Conservation (phyloP, 2,329 filamentous ascomycete species). For the Penicillium sp. region DNA sequence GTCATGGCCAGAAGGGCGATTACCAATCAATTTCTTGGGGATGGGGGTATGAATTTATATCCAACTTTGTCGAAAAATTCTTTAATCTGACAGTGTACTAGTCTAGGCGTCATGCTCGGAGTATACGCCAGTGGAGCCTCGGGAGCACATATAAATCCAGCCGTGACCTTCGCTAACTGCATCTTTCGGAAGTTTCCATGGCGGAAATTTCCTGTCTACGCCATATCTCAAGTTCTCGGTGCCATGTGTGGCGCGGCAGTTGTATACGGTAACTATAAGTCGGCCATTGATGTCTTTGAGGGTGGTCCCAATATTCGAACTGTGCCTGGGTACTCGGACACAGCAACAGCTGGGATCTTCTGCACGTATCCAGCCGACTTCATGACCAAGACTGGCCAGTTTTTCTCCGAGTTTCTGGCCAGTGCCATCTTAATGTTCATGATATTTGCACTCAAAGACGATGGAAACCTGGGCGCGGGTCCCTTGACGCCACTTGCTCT, state of each 20-base stretch:
- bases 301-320: slow-evolving; percentile 63
- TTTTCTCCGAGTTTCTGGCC: slow-evolving; percentile 74
- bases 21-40: slow-evolving; percentile 60
- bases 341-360: slow-evolving; percentile 71
- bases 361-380: slow-evolving; percentile 69
- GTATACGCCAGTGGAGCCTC: slow-evolving; percentile 64
- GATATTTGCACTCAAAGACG: slow-evolving; percentile 68
- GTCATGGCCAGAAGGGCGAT: slow-evolving; percentile 47
- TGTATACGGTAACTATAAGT: slow-evolving; percentile 67
- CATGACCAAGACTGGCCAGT: slow-evolving; percentile 68
- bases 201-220: slow-evolving; percentile 71
- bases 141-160: slow-evolving; percentile 71
- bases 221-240: slow-evolving; percentile 67
- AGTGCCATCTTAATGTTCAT: slow-evolving; percentile 71
- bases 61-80: slow-evolving; percentile 5
- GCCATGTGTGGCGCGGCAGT: slow-evolving; percentile 66
- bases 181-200: slow-evolving; percentile 70
- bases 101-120: slow-evolving; percentile 70
- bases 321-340: slow-evolving; percentile 59
- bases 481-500: slow-evolving; percentile 63
- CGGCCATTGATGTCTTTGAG: slow-evolving; percentile 67
- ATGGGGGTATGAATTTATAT: slow-evolving; percentile 45
- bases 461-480: slow-evolving; percentile 56
- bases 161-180: slow-evolving; percentile 72
- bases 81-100: slow-evolving; percentile 30